Conservation (phyloP, 208 protist genomes). For the Trypanosoma cruzi region DNA sequence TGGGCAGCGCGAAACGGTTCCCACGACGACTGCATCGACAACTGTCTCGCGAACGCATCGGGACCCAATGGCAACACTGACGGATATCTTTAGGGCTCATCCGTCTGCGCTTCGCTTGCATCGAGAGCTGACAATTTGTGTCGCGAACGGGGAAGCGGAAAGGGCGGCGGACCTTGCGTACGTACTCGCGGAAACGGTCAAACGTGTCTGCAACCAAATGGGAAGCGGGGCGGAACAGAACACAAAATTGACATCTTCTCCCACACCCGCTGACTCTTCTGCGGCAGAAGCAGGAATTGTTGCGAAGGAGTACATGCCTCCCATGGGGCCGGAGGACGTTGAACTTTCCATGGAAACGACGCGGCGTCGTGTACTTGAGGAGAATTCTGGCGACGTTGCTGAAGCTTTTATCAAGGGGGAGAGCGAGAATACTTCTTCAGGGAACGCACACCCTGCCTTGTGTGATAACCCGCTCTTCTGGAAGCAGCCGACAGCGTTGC, state of each 20-base stretch:
- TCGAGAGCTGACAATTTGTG: conserved; percentile 66
- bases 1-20: not conserved
- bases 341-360: conserved; percentile 14
- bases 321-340: conserved; percentile 8
- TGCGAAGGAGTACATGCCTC: conserved; percentile 1
- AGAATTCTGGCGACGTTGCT: conserved; percentile 26
- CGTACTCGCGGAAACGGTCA: conserved; percentile 56
- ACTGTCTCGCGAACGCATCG: not conserved
- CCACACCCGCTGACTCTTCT: not conserved
- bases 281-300: not conserved
- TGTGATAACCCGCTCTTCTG: conserved; percentile 41
- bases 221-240: not conserved
- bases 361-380: not conserved
- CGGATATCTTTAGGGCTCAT: conserved; percentile 68
- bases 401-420: conserved; percentile 29
- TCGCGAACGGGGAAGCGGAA: conserved; percentile 64
- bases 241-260: not conserved
- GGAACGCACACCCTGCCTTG: not conserved
- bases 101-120: conserved; percentile 69
- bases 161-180: conserved; percentile 65
- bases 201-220: conserved; percentile 20
- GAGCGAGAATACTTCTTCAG: not conserved
- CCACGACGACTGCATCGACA: not conserved
- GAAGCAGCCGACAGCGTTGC: conserved; percentile 50
- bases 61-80: conserved; percentile 69